These are phyloP conservation scores for Cordyceps militaris DNA, from an alignment of 2,329 filamentous ascomycete species.

Conservation along the genomic window DNA sequence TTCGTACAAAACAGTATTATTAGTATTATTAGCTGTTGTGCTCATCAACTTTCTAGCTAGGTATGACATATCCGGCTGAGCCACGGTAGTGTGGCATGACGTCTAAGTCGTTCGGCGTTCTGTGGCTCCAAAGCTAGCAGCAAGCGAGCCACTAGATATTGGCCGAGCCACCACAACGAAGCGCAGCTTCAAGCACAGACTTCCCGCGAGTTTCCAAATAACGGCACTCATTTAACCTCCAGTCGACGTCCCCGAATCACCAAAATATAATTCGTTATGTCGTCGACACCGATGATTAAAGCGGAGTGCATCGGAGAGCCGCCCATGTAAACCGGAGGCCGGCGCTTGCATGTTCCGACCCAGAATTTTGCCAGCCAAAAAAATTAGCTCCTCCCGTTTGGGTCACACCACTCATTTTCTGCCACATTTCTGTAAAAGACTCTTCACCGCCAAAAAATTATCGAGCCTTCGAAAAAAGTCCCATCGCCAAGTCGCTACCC, in stretches of 20 bases:
- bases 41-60: too few species aligned
- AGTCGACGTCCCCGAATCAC: too few species aligned
- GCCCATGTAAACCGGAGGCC: conserved; percentile 20
- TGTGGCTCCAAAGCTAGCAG: neutral
- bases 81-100: conserved; percentile 5
- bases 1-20: neutral
- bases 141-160: neutral
- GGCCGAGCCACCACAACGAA: neutral
- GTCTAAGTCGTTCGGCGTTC: neutral
- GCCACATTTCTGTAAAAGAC: conserved; percentile 13
- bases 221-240: too few species aligned
- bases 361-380: neutral
- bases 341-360: conserved; percentile 30
- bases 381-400: neutral
- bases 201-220: too few species aligned
- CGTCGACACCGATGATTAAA: conserved; percentile 9
- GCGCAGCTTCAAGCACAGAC: neutral
- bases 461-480: conserved; percentile 6
- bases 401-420: conserved; percentile 6
- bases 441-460: conserved; percentile 24
- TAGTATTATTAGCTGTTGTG: neutral
- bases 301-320: conserved; percentile 17
- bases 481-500: neutral
- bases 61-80: neutral
- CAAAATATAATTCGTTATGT: neutral